phyloP scores from a whole-genome alignment of 1,139 yeast genomes.

The Suhomyces anneliseae region DNA sequence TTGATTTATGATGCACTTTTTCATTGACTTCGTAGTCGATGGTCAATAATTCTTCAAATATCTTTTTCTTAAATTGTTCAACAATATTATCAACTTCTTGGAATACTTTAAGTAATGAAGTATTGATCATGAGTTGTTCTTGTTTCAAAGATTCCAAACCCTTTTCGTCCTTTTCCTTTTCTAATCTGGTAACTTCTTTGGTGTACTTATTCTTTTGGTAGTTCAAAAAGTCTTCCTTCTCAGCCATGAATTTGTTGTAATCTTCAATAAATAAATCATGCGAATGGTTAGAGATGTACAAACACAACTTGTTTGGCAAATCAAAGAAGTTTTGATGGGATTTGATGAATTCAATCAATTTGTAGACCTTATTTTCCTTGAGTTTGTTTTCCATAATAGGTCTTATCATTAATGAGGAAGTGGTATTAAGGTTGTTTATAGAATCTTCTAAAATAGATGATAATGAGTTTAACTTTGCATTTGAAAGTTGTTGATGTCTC shows the following conservation, averaged over 20 bases:
- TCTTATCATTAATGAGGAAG: conserved; percentile 68
- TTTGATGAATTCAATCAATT: conserved; percentile 63
- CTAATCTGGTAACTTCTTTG: conserved; percentile 14
- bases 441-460: conserved; percentile 45
- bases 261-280: conserved; percentile 72
- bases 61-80: conserved; percentile 59
- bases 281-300: conserved; percentile 57
- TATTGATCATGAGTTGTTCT: conserved; percentile 34
- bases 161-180: conserved; percentile 17
- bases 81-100: conserved; percentile 64
- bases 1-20: background rate
- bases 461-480: conserved; percentile 25
- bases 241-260: conserved; percentile 56
- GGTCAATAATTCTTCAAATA: conserved; percentile 58
- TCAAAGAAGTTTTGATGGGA: conserved; percentile 66
- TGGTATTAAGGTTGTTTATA: conserved; percentile 48
- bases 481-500: conserved; percentile 21
- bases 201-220: conserved; percentile 18
- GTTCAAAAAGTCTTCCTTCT: conserved; percentile 21
- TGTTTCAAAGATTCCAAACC: conserved; percentile 20
- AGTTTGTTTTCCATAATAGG: conserved; percentile 70
- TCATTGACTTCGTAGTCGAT: conserved; percentile 36
- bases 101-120: conserved; percentile 51
- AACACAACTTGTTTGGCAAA: conserved; percentile 61
- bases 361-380: conserved; percentile 58